Conservation (phyloP, 805 yeast genomes). For the Pichia membranifaciens region DNA sequence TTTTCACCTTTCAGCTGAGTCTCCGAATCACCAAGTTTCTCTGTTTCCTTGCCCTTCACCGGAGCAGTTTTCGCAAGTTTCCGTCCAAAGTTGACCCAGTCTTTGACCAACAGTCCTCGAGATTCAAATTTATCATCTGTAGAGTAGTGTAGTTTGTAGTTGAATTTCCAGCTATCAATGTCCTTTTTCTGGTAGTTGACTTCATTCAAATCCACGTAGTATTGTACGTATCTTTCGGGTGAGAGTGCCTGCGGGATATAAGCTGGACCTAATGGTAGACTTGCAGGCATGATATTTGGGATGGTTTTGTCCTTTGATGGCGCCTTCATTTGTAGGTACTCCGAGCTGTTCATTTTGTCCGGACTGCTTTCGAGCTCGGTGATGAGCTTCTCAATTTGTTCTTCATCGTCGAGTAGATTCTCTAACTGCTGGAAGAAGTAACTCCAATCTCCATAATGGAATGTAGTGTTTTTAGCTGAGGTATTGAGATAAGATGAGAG, state of each 20-base stretch:
- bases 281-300: slow-evolving; percentile 54
- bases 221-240: slow-evolving; percentile 69
- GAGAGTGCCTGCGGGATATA: slow-evolving; percentile 64
- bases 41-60: slow-evolving; percentile 13
- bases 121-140: slow-evolving; percentile 56
- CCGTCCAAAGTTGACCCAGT: slow-evolving; percentile 57
- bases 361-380: slow-evolving; percentile 13
- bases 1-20: slow-evolving; percentile 9
- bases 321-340: slow-evolving; percentile 6
- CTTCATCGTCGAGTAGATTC: slow-evolving; percentile 6
- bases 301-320: slow-evolving; percentile 47
- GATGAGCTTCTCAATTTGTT: slow-evolving; percentile 6
- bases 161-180: slow-evolving; percentile 38
- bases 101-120: slow-evolving; percentile 51
- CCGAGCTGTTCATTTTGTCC: slow-evolving; percentile 12
- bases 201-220: slow-evolving; percentile 54
- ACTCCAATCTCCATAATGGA: slow-evolving; percentile 27
- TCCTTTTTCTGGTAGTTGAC: slow-evolving; percentile 29
- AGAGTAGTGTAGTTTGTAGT: slow-evolving; percentile 60
- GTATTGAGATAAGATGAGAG: background rate
- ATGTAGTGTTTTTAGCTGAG: background rate
- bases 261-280: slow-evolving; percentile 65
- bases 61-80: slow-evolving; percentile 40
- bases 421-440: slow-evolving; percentile 12
- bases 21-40: background rate